Evolutionary conservation across 805 yeast genomes (phyloP).

Genomic region (Blastobotrys chiropterorum): DNA sequence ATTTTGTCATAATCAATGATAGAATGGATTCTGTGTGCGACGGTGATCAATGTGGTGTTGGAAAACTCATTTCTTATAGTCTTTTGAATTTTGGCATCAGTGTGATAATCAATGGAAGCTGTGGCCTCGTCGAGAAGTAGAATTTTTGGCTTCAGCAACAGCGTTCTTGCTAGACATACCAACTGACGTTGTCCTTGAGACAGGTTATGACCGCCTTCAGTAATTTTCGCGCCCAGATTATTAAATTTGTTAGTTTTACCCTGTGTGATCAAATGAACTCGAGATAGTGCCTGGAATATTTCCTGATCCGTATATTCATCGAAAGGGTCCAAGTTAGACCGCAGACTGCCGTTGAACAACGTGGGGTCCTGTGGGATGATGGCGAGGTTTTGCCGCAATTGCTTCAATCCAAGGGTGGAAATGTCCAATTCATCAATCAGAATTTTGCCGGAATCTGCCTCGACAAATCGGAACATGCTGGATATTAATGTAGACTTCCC

Average conservation of each 20-base stretch:
- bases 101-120: constrained; percentile 65
- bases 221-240: constrained; percentile 45
- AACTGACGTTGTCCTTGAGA: constrained; percentile 86
- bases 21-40: constrained; percentile 71
- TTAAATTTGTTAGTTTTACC: constrained; percentile 33
- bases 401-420: constrained; percentile 50
- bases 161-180: constrained; percentile 73
- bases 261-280: constrained; percentile 48
- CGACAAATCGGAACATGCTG: constrained; percentile 65
- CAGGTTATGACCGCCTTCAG: constrained; percentile 73
- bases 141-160: constrained; percentile 64
- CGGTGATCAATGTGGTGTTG: constrained; percentile 70
- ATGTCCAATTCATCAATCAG: constrained; percentile 61
- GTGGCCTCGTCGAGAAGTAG: constrained; percentile 78
- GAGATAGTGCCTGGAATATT: constrained; percentile 55
- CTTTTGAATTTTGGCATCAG: constrained; percentile 68
- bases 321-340: constrained; percentile 69
- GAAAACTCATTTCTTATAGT: constrained; percentile 61
- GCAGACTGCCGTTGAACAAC: constrained; percentile 60
- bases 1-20: constrained; percentile 68
- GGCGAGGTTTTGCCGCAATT: constrained; percentile 54
- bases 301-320: constrained; percentile 47
- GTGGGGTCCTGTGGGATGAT: constrained; percentile 82
- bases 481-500: constrained; percentile 96
- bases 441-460: constrained; percentile 50